Evolutionary conservation across 1,139 yeast species (phyloP).

Genomic region (Pichia inconspicua): DNA sequence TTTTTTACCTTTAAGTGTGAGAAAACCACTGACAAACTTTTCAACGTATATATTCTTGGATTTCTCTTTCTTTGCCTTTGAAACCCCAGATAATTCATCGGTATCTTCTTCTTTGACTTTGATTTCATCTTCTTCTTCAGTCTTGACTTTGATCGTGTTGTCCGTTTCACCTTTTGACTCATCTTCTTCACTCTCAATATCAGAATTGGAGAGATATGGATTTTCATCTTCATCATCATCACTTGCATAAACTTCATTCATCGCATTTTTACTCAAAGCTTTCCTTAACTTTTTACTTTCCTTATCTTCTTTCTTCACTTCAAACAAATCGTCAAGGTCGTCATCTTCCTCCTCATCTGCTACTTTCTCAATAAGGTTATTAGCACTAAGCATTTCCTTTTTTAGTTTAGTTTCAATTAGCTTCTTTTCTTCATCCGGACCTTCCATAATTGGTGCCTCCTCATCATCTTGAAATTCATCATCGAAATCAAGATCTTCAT

Average conservation of each 20-base stretch:
- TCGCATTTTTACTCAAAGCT: constrained; percentile 78
- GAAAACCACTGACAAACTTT: constrained; percentile 54
- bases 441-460: constrained; percentile 97
- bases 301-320: constrained; percentile 74
- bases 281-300: constrained; percentile 84
- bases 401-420: constrained; percentile 84
- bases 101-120: constrained; percentile 5
- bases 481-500: constrained; percentile 88
- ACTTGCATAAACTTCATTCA: constrained; percentile 82
- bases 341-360: constrained; percentile 38
- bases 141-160: constrained; percentile 18
- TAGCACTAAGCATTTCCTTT: constrained; percentile 83
- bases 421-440: constrained; percentile 83
- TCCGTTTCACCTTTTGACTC: constrained; percentile 33
- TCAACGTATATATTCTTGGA: constrained; percentile 35
- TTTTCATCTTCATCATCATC: constrained; percentile 71
- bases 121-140: constrained; percentile 10
- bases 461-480: constrained; percentile 98
- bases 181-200: constrained; percentile 51
- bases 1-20: constrained; percentile 58
- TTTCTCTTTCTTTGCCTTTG: constrained; percentile 6
- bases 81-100: constrained; percentile 11
- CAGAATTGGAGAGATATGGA: constrained; percentile 75
- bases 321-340: constrained; percentile 59
- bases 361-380: constrained; percentile 55